A percentile compares a stretch with the other conserved stretches of the same genome.
phyloP scores from a whole-genome alignment of 164 flowering plant genomes.

The Hamamelis virginiana region DNA sequence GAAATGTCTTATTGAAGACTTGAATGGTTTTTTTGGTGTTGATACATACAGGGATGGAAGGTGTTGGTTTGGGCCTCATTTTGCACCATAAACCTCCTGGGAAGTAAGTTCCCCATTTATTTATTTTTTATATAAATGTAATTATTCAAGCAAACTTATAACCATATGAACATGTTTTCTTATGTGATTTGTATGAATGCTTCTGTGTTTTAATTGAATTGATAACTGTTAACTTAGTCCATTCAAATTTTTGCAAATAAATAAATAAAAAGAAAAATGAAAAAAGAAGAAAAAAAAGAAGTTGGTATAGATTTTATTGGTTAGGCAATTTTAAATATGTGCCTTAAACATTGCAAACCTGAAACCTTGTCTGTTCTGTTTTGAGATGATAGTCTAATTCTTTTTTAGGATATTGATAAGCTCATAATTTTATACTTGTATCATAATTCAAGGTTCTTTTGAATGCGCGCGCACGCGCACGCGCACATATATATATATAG shows the following conservation, averaged over 20 bases:
- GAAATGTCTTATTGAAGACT: no score
- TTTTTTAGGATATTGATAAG: background rate
- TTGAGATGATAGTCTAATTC: background rate
- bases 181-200: no score
- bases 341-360: background rate
- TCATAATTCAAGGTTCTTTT: background rate
- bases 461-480: no score
- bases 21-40: conserved; percentile 10
- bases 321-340: no score
- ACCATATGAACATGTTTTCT: no score
- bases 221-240: no score
- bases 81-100: conserved; percentile 80
- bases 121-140: background rate
- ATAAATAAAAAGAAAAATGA: no score
- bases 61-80: conserved; percentile 70
- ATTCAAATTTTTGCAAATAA: no score
- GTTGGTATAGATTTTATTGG: no score
- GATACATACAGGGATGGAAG: conserved; percentile 64
- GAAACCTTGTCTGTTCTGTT: background rate
- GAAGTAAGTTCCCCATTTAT: conserved; percentile 39
- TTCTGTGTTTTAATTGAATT: background rate
- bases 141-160: no score
- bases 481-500: no score
- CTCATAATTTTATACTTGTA: background rate
- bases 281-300: no score